Base-by-base conservation (phyloP, 352 stramenopile species). In the Phytophthora multivora region DNA sequence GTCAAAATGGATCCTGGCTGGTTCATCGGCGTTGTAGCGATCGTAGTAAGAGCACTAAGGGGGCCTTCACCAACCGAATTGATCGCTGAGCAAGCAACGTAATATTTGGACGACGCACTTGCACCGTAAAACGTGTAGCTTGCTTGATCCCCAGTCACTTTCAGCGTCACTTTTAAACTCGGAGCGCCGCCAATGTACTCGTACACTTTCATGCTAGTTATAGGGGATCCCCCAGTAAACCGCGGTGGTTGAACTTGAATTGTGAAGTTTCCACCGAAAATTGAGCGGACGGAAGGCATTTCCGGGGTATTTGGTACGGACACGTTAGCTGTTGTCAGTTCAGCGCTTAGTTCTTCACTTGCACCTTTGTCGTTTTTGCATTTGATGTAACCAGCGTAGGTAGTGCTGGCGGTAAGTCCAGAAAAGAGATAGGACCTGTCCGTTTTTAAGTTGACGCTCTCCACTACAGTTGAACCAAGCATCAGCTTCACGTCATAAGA, bases 231-330 rank as follows among this genome's bases (percentile, higher is more conserved):
- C 30, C 83, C 83, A 0, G 75, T 80, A n/a, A 84, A 71, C 0
- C 73, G 1, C 9, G 83, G 79, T 12, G 57, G 21, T 0, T 56
- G 36, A 0, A 89, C 18, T 50, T 83, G 55, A 11, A 90, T 53
- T 4, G 79, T 90, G n/a, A 89, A 73, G 35, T 84, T 91, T 1
- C 80, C 80, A 13, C 83, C 83, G 61, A 75, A 88, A 23, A 87
- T 58, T 6, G 49, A 65, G 13, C 78, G 30, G 2, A 63, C 62
- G 1, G 75, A 25, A 0, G 80, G 80, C 5, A 48, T 54, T 1
- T 45, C 31, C 12, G 79, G 77, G 1, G 46, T 43, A 8, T 59
- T 70, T 0, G 83, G 79, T 2, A 65, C 18, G 0, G 56, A 51
- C 11, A 59, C 28, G 5, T 38, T 2, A 0, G 60, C 52, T 0